Evolutionary conservation across 305 asterid species (phyloP).

Genomic region (Fraxinus sp.): DNA sequence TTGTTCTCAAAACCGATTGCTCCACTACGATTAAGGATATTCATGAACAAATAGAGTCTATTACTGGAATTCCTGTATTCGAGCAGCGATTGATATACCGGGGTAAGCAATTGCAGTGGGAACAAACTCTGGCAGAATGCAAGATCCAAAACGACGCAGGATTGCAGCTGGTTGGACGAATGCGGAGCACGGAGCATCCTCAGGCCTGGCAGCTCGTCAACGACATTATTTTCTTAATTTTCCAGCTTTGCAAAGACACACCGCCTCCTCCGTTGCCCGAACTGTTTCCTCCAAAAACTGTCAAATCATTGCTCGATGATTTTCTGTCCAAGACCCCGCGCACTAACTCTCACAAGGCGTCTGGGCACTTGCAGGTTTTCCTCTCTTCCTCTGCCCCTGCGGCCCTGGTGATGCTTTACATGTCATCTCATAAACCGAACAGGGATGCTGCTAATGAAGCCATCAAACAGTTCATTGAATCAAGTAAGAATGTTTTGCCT

Average conservation of each 20-base stretch:
- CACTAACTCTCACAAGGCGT: constrained; percentile 31
- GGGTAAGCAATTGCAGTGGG: constrained; percentile 76
- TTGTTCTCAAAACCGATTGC: constrained; percentile 56
- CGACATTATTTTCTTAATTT: constrained; percentile 46
- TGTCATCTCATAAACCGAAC: constrained; percentile 41
- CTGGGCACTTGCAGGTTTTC: constrained; percentile 58
- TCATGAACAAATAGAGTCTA: constrained; percentile 49
- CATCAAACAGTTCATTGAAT: constrained; percentile 42
- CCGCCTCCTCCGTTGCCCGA: neutral
- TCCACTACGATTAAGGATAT: constrained; percentile 47
- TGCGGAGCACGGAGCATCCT: constrained; percentile 79
- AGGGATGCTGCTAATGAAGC: constrained; percentile 49
- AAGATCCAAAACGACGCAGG: constrained; percentile 60
- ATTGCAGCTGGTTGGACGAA: constrained; percentile 60
- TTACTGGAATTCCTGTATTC: constrained; percentile 56
- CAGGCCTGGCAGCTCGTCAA: constrained; percentile 68
- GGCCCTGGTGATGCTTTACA: constrained; percentile 71
- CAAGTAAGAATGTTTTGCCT: constrained; percentile 44
- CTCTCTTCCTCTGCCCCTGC: constrained; percentile 54
- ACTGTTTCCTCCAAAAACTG: constrained; percentile 16
- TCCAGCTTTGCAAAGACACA: constrained; percentile 39
- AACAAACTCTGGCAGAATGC: constrained; percentile 57
- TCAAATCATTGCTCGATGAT: constrained; percentile 44
- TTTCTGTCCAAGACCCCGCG: constrained; percentile 43
- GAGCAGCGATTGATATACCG: constrained; percentile 73